Conservation (phyloP, 1,139 yeast genomes). For the Lizanozyma gosingica region DNA sequence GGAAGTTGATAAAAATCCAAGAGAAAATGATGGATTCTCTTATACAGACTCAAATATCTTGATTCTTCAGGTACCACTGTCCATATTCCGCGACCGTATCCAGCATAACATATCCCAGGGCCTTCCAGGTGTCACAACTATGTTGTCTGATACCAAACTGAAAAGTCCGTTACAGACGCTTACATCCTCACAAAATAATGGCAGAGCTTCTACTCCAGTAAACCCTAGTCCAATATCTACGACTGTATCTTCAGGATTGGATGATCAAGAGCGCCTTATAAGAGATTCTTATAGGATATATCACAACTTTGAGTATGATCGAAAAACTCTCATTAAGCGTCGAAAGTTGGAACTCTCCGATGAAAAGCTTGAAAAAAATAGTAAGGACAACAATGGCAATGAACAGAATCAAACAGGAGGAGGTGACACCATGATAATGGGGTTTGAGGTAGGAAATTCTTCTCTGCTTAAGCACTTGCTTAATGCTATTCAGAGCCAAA, state of each 20-base stretch:
- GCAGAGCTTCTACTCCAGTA: slow-evolving; percentile 2
- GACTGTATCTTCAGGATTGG: slow-evolving; percentile 4
- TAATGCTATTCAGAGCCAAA: slow-evolving; percentile 65
- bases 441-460: slow-evolving; percentile 4
- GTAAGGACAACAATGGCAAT: slow-evolving; percentile 6
- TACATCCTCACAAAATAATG: slow-evolving; percentile 3
- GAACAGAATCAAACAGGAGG: background rate
- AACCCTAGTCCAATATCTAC: slow-evolving; percentile 2
- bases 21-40: background rate
- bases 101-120: slow-evolving; percentile 1
- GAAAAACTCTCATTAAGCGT: slow-evolving; percentile 69
- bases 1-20: slow-evolving; percentile 2
- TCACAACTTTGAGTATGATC: slow-evolving; percentile 78
- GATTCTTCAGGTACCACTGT: background rate
- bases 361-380: slow-evolving; percentile 46
- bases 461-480: slow-evolving; percentile 74
- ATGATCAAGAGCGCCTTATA: slow-evolving; percentile 10
- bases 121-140: slow-evolving; percentile 3
- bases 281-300: slow-evolving; percentile 51
- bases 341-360: slow-evolving; percentile 76
- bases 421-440: background rate
- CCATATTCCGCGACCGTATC: background rate
- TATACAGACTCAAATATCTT: background rate
- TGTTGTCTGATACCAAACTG: slow-evolving; percentile 1
- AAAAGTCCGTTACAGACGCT: slow-evolving; percentile 1